Evolutionary conservation across 352 stramenopile genomes (phyloP), one percentile per base, ranked within the genome.

Genomic region (Globisporangium sylvaticum): DNA sequence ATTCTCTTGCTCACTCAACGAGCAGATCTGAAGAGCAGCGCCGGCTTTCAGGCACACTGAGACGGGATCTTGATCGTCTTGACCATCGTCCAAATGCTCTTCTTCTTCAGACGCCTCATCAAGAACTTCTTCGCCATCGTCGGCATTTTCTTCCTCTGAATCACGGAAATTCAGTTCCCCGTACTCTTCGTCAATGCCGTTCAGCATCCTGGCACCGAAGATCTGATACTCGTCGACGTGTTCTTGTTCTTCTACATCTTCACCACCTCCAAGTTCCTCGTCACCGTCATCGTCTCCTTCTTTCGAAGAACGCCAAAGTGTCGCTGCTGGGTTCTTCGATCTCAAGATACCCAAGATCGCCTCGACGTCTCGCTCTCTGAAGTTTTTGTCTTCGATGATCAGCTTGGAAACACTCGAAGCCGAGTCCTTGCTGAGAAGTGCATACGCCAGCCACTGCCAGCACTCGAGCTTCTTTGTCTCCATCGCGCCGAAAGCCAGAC

Each of bases 371-470:
- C 37, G 7, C 14, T 31, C 12, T 9, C 46, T 24, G 20, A 63
- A 25, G 20, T 32, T 22, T 3, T 32, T 29, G 27, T 68, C 64
- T 62, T 56, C 24, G 14, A 68, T 68, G 4, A 34, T 24, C 20
- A 68, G 42, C 15, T 34, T 68, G 14, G 54, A 68, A 29, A 68
- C 29, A 7, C 34, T 62, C 24, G 55, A 27, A 10, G 37, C 50
- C 39, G 64, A 39, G 12, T 62, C 53, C 44, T 68, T 62, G 44
- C 39, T 68, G 37, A 68, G 24, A 9, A 68, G 56, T 9, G 64
- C 54, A 9, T 68, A 62, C 29, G 62, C 62, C 9, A 68, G 53
- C 62, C 62, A 68, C 14, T 55, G 62, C 62, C 62, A 68, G 25
- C 62, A 66, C 59, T 52, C 44, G 7, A 25, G 29, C n/a, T 53